These are phyloP conservation scores for Neurospora africana DNA, from an alignment of 495 filamentous ascomycete genomes.

Conservation along the genomic window DNA sequence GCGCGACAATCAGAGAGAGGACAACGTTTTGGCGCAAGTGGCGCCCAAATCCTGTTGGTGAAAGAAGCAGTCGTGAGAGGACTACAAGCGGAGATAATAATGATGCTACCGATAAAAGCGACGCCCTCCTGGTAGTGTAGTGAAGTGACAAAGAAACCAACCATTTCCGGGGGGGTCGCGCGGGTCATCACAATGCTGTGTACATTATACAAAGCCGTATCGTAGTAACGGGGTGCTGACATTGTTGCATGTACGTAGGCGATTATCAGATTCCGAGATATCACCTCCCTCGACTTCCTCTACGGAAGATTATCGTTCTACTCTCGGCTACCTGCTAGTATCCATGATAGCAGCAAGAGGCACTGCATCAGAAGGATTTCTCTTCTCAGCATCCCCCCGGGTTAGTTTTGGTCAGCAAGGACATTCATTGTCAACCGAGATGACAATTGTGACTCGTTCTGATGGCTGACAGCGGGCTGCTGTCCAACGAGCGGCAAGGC, in stretches of 20 bases:
- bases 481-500: neutral
- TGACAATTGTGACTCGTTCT: neutral
- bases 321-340: neutral
- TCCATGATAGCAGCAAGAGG: neutral
- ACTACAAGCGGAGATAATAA: neutral
- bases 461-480: neutral
- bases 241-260: neutral
- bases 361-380: neutral
- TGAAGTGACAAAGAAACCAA: neutral
- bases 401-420: neutral
- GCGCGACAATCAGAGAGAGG: neutral
- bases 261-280: neutral
- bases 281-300: neutral
- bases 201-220: neutral
- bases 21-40: slow-evolving; percentile 3
- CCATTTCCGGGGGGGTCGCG: neutral
- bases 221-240: neutral
- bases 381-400: neutral
- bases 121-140: neutral
- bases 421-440: neutral
- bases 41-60: neutral
- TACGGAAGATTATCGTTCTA: neutral
- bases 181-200: neutral
- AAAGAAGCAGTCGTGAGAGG: neutral
- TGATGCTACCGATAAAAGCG: neutral